Base-by-base conservation (phyloP, 768 basidiomycete species). In the Hysterangium stoloniferum region DNA sequence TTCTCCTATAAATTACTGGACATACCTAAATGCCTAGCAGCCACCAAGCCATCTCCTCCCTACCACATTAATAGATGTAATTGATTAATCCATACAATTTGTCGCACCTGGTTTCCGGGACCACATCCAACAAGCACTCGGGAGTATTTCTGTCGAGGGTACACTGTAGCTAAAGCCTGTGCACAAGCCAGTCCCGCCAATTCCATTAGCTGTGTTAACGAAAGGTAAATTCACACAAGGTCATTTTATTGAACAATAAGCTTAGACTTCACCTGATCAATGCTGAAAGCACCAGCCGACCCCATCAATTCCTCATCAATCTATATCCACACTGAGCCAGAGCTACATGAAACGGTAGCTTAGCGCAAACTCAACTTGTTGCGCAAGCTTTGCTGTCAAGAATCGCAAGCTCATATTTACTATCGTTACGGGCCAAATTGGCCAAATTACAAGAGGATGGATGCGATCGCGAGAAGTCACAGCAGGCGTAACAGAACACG, bases 221-320 rank as follows among this genome's bases (percentile, higher is more conserved):
- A 24, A 38, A 27, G 2, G 44, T 24, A 55, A 29, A 46, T 35
- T 17, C 15, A 28, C 35, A 41, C n/a, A n/a, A n/a, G n/a, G n/a
- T n/a, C n/a, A n/a, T n/a, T n/a, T n/a, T n/a, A n/a, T n/a, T 34
- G 19, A 40, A 29, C 22, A 4, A 28, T 7, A 11, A 52, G 17
- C 43, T 27, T 20, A 35, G 32, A 25, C 8, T 24, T 49, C 52
- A 84, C 91, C 76, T 95, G 95, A 60, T 98, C 94, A 36, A 98
- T 69, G 63, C 90, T 94, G 72, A 95, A 98, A 4, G 92, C 92
- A 1, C 93, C 93, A n/a, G 73, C 69, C 2, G 76, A 54, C 56
- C 75, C 81, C 95, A 98, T 97, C 42, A 98, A 80, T 61, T 96
- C 89, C 60, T 89, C 85, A 60, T 98, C 95, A 46, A 98, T 94